Percentiles rank a stretch among this genome's conserved stretches.
Conservation (phyloP, 2,329 filamentous ascomycete genomes). For the Hypoxylon sp. region DNA sequence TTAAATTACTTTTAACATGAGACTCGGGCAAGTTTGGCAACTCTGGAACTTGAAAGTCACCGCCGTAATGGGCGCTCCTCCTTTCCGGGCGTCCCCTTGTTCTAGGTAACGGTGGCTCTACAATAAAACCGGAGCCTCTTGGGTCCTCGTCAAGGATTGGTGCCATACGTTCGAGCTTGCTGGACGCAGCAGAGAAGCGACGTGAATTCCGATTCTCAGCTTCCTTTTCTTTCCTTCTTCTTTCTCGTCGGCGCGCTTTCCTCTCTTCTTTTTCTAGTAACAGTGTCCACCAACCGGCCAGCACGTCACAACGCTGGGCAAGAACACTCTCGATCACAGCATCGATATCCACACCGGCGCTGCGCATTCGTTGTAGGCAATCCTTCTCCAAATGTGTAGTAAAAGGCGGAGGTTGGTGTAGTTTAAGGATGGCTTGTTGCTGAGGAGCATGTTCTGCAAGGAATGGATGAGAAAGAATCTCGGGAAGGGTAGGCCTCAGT, state of each 20-base stretch:
- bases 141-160: slow-evolving; percentile 83
- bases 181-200: slow-evolving; percentile 89
- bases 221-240: slow-evolving; percentile 88
- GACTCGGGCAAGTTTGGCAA: slow-evolving; percentile 82
- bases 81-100: slow-evolving; percentile 84
- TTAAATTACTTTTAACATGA: slow-evolving; percentile 61
- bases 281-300: slow-evolving; percentile 97
- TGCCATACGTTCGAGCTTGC: slow-evolving; percentile 84
- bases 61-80: slow-evolving; percentile 75
- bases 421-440: slow-evolving; percentile 89
- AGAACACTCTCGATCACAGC: slow-evolving; percentile 94
- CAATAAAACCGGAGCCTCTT: slow-evolving; percentile 62
- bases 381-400: slow-evolving; percentile 90
- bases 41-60: slow-evolving; percentile 77
- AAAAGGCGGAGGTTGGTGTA: slow-evolving; percentile 86
- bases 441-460: slow-evolving; percentile 87
- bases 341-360: slow-evolving; percentile 94
- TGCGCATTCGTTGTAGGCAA: slow-evolving; percentile 91
- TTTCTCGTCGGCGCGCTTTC: slow-evolving; percentile 84
- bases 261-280: slow-evolving; percentile 94
- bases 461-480: slow-evolving; percentile 91
- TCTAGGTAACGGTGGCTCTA: slow-evolving; percentile 69
- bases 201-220: slow-evolving; percentile 83
- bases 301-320: slow-evolving; percentile 87
- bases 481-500: slow-evolving; percentile 82